phyloP scores from a whole-genome alignment of 352 stramenopile species.

The Pythium chondricola region DNA sequence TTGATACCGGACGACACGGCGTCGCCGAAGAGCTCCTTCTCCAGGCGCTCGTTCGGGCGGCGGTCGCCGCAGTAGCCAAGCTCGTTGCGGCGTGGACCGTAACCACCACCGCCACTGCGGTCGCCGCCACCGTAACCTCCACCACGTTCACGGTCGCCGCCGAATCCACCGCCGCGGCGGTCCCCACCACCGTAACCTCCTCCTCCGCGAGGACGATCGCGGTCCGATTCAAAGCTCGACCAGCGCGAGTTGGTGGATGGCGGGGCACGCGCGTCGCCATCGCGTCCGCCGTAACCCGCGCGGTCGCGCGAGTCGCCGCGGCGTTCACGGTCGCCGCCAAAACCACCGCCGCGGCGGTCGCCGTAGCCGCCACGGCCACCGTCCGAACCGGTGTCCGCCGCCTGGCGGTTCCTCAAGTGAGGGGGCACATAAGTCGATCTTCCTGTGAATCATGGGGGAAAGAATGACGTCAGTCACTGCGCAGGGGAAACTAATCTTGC shows the following conservation, averaged over 20 bases:
- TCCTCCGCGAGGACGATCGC: slow-evolving; percentile 11
- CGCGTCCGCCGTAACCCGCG: slow-evolving; percentile 5
- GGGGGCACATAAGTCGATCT: slow-evolving; percentile 73
- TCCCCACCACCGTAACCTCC: slow-evolving; percentile 11
- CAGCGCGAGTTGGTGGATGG: slow-evolving; percentile 15
- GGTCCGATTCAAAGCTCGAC: slow-evolving; percentile 10
- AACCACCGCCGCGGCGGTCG: slow-evolving; percentile 12
- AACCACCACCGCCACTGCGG: slow-evolving; percentile 32
- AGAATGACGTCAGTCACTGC: slow-evolving; percentile 21
- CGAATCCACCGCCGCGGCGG: slow-evolving; percentile 10
- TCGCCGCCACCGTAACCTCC: slow-evolving; percentile 12
- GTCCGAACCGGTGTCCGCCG: slow-evolving; percentile 24
- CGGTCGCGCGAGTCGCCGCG: slow-evolving; percentile 12
- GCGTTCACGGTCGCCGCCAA: slow-evolving; percentile 15
- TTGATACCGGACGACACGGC: slow-evolving; percentile 95
- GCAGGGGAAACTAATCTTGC: not conserved
- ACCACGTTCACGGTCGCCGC: slow-evolving; percentile 17
- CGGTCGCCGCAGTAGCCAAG: slow-evolving; percentile 96
- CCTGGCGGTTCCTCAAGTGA: slow-evolving; percentile 48
- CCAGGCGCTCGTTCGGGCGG: slow-evolving; percentile 87
- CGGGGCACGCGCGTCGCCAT: slow-evolving; percentile 6
- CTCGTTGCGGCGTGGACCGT: slow-evolving; percentile 84
- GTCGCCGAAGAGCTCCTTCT: slow-evolving; percentile 91
- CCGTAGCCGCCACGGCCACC: slow-evolving; percentile 10
- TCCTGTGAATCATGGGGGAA: slow-evolving; percentile 25